Percentiles rank a stretch among this genome's conserved stretches.
Conservation (phyloP, 345 rosid genomes). For the Dimocarpus longan region DNA sequence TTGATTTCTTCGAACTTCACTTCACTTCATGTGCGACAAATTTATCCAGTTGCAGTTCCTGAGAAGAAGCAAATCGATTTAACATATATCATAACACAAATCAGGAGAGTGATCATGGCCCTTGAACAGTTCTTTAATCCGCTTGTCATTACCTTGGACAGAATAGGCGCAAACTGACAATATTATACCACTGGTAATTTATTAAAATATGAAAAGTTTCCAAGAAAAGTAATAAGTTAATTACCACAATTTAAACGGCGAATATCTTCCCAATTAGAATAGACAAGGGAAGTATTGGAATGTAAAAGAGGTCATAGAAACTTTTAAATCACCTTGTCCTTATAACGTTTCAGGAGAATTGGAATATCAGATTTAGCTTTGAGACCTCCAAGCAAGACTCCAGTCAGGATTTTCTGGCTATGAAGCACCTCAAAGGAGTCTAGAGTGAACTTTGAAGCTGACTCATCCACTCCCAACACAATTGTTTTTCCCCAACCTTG, state of each 20-base stretch:
- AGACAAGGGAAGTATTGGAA: not conserved
- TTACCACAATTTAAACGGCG: not conserved
- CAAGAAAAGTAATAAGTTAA: not conserved
- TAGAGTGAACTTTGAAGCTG: slow-evolving; percentile 54
- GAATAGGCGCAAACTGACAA: too few relatives aligned
- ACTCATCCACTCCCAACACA: slow-evolving; percentile 75
- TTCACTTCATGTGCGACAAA: slow-evolving; percentile 80
- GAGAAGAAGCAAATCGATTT: slow-evolving; percentile 10
- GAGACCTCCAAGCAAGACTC: slow-evolving; percentile 76
- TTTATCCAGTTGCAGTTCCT: slow-evolving; percentile 73
- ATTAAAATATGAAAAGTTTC: too few relatives aligned
- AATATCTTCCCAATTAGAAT: not conserved
- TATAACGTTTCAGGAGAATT: slow-evolving; percentile 64
- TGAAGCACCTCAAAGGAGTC: slow-evolving; percentile 60
- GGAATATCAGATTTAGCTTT: slow-evolving; percentile 86
- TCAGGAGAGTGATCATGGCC: not conserved
- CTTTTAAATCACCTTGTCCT: slow-evolving; percentile 49
- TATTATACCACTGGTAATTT: too few relatives aligned
- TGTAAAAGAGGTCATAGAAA: not conserved
- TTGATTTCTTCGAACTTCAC: slow-evolving; percentile 70
- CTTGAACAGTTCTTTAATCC: too few relatives aligned
- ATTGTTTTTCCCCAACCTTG: slow-evolving; percentile 96
- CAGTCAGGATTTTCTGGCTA: slow-evolving; percentile 55
- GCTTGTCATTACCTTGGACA: too few relatives aligned
- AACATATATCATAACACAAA: not conserved